A percentile compares a stretch with the other conserved stretches of the same genome.
Conservation (phyloP, 164 flowering plant species). For the Amborella trichopoda region DNA sequence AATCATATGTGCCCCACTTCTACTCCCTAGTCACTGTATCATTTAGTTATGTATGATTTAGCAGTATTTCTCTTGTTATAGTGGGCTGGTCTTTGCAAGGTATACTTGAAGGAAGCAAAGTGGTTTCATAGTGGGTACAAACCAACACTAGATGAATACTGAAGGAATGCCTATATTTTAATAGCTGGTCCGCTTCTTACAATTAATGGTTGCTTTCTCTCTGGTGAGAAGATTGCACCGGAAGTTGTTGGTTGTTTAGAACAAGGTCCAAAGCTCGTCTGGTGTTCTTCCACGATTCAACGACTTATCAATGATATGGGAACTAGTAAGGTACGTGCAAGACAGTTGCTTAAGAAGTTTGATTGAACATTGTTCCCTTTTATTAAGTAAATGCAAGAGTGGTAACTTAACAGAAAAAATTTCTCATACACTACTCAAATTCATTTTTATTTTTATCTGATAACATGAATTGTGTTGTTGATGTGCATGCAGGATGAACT, state of each 20-base stretch:
- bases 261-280: conserved; percentile 8
- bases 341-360: too few species aligned
- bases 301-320: conserved; percentile 33
- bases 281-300: conserved; percentile 17
- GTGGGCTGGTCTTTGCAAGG: conserved; percentile 42
- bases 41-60: too few species aligned
- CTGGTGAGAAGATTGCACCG: conserved; percentile 1
- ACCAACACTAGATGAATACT: conserved; percentile 37
- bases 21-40: too few species aligned
- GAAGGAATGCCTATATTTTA: conserved; percentile 38
- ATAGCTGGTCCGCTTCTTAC: conserved; percentile 28
- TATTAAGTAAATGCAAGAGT: too few species aligned
- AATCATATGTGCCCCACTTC: too few species aligned
- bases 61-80: conserved; percentile 8
- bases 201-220: conserved; percentile 16
- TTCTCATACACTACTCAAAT: too few species aligned
- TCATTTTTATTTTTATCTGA: too few species aligned
- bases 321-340: conserved; percentile 25
- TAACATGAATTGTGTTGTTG: too few species aligned
- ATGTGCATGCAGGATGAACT: too few species aligned
- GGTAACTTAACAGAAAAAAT: too few species aligned
- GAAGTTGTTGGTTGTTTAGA: conserved; percentile 12
- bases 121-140: conserved; percentile 28
- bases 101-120: conserved; percentile 39
- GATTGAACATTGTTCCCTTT: too few species aligned